These are phyloP conservation scores for Flaveria trinervia DNA, from an alignment of 129 eudicot species.

Conservation along the genomic window DNA sequence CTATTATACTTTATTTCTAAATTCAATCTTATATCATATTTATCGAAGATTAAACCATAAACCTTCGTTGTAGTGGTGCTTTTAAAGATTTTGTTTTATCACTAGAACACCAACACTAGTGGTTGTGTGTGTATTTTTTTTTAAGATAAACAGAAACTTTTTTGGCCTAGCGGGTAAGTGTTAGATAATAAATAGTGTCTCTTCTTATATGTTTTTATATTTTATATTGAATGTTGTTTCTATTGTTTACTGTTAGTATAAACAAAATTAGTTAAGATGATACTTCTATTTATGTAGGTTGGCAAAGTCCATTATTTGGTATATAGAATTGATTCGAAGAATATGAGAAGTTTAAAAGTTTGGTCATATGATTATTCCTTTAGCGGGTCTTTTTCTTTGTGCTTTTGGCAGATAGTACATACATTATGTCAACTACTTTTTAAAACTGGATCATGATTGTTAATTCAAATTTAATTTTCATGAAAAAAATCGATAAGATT, in stretches of 20 bases:
- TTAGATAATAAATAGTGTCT: too few species aligned
- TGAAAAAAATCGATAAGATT: background rate
- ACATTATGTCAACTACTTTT: background rate
- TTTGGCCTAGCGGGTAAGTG: too few species aligned
- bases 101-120: too few species aligned
- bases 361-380: background rate
- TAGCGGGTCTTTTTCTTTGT: background rate
- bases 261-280: background rate
- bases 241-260: background rate
- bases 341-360: background rate
- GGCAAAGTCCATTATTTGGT: slow-evolving; percentile 27
- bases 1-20: too few species aligned
- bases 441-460: background rate
- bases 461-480: background rate
- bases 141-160: too few species aligned
- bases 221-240: too few species aligned
- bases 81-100: too few species aligned
- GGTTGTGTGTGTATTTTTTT: too few species aligned
- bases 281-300: background rate
- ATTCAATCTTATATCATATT: too few species aligned
- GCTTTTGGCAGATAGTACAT: background rate
- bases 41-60: too few species aligned
- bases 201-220: background rate
- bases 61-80: too few species aligned
- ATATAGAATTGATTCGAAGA: slow-evolving; percentile 20